Base-by-base conservation (phyloP, 2,329 filamentous ascomycete genomes). In the Didymella sp. region DNA sequence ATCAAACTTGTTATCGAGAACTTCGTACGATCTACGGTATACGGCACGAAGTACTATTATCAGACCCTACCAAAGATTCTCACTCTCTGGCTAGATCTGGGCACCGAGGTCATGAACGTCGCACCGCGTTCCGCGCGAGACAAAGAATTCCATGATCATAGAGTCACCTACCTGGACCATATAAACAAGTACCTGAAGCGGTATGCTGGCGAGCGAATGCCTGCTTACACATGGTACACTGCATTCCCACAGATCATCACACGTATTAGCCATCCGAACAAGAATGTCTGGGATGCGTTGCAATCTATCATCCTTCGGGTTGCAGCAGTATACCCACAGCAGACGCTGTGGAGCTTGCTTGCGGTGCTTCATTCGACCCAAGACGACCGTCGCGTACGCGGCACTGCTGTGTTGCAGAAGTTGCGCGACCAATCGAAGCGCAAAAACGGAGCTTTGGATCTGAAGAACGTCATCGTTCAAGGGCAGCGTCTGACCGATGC, bases 41-140 rank as follows among this genome's bases (percentile, higher is more conserved):
- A 89, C 64, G 95, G 95, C 28, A 95, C 92, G 43, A 99, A 98
- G 77, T 97, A 98, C 75, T 86, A 97, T 40, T 96, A 96, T 69
- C 93, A 98, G 75, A 97, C 93, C 0, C 81, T 99, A 30, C 96
- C 95, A 0, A 90, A 96, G 60, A 84, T 97, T 42, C 79, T 99
- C 37, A 99, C 95, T 0, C 81, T 99, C 2, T 99, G 96, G 94
- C 82, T 99, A 33, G 94, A 97, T 68, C 84, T 99, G 60, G 94
- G 92, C 6, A 88, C 89, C 33, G 87, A 90, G 58, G 82, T 92
- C 31, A 85, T 69, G 44, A 69, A 68, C 25, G 55, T 59, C 0
- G 24, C 53, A 2, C 70, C 71, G 7, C 63, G 63, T 15, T 58
- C 59, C 7, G 55, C 61, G 1, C 67, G 60, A 37, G 70, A 76